Conservation (phyloP, 805 yeast genomes). For the Saccharomyces cerevisiae region DNA sequence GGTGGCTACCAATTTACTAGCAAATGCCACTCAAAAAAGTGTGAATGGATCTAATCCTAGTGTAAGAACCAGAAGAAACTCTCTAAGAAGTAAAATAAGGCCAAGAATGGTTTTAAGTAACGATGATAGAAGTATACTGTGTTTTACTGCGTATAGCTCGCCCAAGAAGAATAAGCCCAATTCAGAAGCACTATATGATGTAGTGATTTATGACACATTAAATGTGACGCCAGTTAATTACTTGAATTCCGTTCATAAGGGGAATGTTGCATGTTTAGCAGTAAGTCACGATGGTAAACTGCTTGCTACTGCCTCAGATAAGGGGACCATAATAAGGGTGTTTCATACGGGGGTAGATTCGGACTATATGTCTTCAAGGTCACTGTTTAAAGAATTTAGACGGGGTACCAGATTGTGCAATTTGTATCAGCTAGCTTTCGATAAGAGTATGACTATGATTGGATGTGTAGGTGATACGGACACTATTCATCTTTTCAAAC, state of each 20-base stretch:
- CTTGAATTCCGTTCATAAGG: constrained; percentile 26
- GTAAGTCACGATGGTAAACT: constrained; percentile 50
- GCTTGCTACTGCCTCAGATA: constrained; percentile 60
- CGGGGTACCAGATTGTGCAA: constrained; percentile 70
- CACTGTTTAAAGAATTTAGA: constrained; percentile 45
- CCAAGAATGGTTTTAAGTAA: constrained; percentile 24
- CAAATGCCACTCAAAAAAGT: background rate
- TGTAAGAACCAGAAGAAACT: constrained; percentile 8
- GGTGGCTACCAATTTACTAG: background rate
- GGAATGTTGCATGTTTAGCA: constrained; percentile 29
- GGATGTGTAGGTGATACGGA: constrained; percentile 81
- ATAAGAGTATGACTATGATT: constrained; percentile 50
- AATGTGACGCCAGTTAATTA: constrained; percentile 62
- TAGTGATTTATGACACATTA: constrained; percentile 70
- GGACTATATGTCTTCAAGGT: constrained; percentile 13
- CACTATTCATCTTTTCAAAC: constrained; percentile 78
- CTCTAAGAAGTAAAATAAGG: constrained; percentile 8
- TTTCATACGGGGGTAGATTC: constrained; percentile 48
- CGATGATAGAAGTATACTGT: constrained; percentile 28
- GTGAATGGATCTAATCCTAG: constrained; percentile 2
- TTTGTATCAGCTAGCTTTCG: constrained; percentile 61
- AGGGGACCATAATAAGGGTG: constrained; percentile 63
- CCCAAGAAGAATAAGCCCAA: constrained; percentile 36
- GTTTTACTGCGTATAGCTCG: constrained; percentile 22
- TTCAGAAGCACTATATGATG: constrained; percentile 34